A percentile compares a stretch with the other conserved stretches of the same genome.
phyloP scores from a whole-genome alignment of 2,329 filamentous ascomycete genomes.

The Verruconis gallopava region DNA sequence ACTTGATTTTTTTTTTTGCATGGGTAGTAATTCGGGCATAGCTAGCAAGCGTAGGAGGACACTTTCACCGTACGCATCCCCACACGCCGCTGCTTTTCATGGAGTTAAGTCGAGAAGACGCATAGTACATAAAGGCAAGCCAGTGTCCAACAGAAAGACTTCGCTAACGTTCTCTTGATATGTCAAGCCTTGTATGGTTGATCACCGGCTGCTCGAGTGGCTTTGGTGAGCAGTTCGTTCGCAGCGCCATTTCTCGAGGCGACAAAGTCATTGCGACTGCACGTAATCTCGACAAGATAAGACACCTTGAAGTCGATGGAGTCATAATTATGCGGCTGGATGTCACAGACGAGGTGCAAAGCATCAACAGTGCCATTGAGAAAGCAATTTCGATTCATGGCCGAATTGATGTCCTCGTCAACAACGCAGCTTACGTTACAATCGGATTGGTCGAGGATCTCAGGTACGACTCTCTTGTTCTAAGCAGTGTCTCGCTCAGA shows the following conservation, averaged over 20 bases:
- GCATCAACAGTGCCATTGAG: conserved; percentile 25
- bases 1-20: too few relatives aligned
- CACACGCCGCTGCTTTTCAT: too few relatives aligned
- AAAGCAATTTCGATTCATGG: conserved; percentile 40
- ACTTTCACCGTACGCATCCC: too few relatives aligned
- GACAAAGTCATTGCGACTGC: conserved; percentile 38
- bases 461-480: too few relatives aligned
- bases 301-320: conserved; percentile 22
- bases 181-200: conserved; percentile 30
- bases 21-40: too few relatives aligned
- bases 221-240: conserved; percentile 33
- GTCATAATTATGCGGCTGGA: conserved; percentile 28
- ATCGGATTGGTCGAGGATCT: conserved; percentile 32
- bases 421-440: conserved; percentile 61
- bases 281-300: conserved; percentile 26
- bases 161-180: too few relatives aligned
- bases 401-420: conserved; percentile 78
- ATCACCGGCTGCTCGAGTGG: conserved; percentile 37
- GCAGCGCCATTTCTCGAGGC: conserved; percentile 30
- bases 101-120: too few relatives aligned
- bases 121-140: too few relatives aligned
- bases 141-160: too few relatives aligned
- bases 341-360: conserved; percentile 24
- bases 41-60: too few relatives aligned
- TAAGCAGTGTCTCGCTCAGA: too few relatives aligned